Conservation (phyloP, 768 basidiomycete genomes). For the Suillus alpinus region DNA sequence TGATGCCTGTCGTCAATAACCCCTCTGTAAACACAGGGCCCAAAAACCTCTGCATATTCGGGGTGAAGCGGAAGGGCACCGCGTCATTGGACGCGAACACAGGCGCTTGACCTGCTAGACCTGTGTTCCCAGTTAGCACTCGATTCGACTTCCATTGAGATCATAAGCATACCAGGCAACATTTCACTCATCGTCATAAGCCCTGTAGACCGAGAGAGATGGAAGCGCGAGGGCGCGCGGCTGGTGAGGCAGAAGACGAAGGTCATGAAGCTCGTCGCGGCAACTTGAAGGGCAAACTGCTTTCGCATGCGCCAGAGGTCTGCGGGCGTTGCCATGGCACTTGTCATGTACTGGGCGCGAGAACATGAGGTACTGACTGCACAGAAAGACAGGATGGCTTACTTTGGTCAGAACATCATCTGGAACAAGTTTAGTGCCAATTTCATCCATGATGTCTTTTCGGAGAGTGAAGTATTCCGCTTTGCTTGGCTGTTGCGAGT, state of each 20-base stretch:
- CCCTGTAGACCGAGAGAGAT: conserved; percentile 86
- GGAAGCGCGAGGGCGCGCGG: conserved; percentile 81
- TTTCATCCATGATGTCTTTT: conserved; percentile 87
- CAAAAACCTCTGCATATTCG: conserved; percentile 92
- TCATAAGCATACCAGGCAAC: conserved; percentile 62
- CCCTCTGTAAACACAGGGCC: conserved; percentile 90
- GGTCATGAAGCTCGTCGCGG: conserved; percentile 89
- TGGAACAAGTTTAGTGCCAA: conserved; percentile 83
- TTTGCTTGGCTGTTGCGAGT: conserved; percentile 47
- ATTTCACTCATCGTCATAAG: conserved; percentile 91
- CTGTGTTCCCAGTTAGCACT: conserved; percentile 7
- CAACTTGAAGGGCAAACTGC: conserved; percentile 90
- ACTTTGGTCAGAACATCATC: conserved; percentile 85
- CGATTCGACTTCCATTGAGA: neutral
- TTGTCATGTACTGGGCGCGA: conserved; percentile 76
- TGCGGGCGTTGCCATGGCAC: conserved; percentile 76
- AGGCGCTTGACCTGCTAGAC: conserved; percentile 42
- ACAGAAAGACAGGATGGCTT: conserved; percentile 21
- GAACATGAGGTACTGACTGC: neutral
- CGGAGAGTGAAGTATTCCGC: conserved; percentile 67
- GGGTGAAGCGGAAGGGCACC: conserved; percentile 96
- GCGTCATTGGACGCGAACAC: conserved; percentile 78
- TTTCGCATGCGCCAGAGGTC: conserved; percentile 97
- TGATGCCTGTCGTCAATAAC: conserved; percentile 77
- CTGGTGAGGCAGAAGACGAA: conserved; percentile 82